A percentile compares a stretch with the other conserved stretches of the same genome.
Conservation (phyloP, 164 flowering plant species). For the Umbellularia californica region DNA sequence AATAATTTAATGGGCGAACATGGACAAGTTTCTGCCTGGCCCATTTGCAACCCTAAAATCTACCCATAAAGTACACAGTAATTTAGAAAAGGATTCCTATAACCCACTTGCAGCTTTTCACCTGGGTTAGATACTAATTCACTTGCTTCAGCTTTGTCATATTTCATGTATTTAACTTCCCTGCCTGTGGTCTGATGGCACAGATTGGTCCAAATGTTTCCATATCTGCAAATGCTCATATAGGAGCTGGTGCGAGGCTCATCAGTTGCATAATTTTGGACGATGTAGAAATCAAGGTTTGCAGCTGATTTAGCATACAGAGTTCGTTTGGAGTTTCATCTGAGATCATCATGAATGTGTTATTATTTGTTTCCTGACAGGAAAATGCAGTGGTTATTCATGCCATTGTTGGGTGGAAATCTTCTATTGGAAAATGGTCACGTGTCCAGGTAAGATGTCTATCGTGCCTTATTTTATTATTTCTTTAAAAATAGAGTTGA, state of each 20-base stretch:
- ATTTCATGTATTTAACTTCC: not conserved
- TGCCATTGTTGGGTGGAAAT: constrained; percentile 96
- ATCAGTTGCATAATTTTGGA: constrained; percentile 86
- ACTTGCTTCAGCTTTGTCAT: not conserved
- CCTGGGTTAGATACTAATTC: too few species aligned
- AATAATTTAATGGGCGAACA: too few species aligned
- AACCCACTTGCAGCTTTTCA: too few species aligned
- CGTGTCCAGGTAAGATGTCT: constrained; percentile 73
- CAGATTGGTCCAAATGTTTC: constrained; percentile 99
- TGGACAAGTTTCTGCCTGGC: too few species aligned
- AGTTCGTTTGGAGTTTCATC: not conserved
- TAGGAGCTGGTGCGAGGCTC: constrained; percentile 92
- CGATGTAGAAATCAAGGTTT: constrained; percentile 92
- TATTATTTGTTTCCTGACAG: constrained; percentile 30
- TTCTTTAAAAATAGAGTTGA: not conserved
- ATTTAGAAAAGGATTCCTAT: too few species aligned
- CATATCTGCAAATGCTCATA: constrained; percentile 93
- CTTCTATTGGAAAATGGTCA: constrained; percentile 94
- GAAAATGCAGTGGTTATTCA: constrained; percentile 91
- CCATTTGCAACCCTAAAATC: too few species aligned
- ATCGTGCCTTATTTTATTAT: not conserved
- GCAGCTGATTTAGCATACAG: constrained; percentile 1
- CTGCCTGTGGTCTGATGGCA: constrained; percentile 3
- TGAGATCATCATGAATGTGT: constrained; percentile 7
- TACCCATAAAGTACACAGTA: too few species aligned